phyloP scores from a whole-genome alignment of 2,329 filamentous ascomycete species.

The Stemphylium vesicarium region DNA sequence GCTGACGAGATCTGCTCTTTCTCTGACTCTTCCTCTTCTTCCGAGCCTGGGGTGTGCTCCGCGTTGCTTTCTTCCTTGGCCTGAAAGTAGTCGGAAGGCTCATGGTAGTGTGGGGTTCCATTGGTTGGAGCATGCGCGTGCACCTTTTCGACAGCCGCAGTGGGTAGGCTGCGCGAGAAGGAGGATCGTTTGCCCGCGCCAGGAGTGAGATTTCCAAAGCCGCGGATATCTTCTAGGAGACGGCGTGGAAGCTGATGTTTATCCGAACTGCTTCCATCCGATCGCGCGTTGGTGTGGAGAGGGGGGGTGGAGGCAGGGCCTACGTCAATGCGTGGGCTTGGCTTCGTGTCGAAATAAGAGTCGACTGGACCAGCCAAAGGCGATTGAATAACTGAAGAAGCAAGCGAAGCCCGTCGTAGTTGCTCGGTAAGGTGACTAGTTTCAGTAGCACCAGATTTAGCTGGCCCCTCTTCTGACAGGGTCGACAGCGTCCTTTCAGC shows the following conservation, averaged over 20 bases:
- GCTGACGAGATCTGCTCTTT: slow-evolving; percentile 89
- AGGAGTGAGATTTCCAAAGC: slow-evolving; percentile 60
- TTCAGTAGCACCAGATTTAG: slow-evolving; percentile 12
- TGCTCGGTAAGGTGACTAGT: slow-evolving; percentile 26
- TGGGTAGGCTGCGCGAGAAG: slow-evolving; percentile 59
- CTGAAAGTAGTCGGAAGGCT: slow-evolving; percentile 41
- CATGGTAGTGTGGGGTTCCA: slow-evolving; percentile 24
- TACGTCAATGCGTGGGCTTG: slow-evolving; percentile 17
- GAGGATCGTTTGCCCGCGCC: slow-evolving; percentile 54
- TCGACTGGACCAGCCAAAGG: slow-evolving; percentile 25
- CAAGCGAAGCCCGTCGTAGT: slow-evolving; percentile 27
- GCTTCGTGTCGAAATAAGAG: slow-evolving; percentile 38
- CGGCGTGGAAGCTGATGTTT: slow-evolving; percentile 52
- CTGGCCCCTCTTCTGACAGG: slow-evolving; percentile 34
- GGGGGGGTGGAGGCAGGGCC: slow-evolving; percentile 6
- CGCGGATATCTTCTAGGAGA: slow-evolving; percentile 64
- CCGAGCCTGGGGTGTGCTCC: slow-evolving; percentile 44
- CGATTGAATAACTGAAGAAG: slow-evolving; percentile 37
- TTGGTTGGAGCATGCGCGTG: slow-evolving; percentile 27
- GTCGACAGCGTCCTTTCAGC: slow-evolving; percentile 37
- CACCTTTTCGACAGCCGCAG: slow-evolving; percentile 44
- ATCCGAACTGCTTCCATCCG: slow-evolving; percentile 4
- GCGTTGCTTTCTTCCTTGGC: slow-evolving; percentile 21
- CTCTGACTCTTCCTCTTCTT: slow-evolving; percentile 66
- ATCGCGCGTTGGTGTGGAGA: neutral